Conservation (phyloP, 2,329 filamentous ascomycete species). For the Pseudopyrenochaeta lycopersici region DNA sequence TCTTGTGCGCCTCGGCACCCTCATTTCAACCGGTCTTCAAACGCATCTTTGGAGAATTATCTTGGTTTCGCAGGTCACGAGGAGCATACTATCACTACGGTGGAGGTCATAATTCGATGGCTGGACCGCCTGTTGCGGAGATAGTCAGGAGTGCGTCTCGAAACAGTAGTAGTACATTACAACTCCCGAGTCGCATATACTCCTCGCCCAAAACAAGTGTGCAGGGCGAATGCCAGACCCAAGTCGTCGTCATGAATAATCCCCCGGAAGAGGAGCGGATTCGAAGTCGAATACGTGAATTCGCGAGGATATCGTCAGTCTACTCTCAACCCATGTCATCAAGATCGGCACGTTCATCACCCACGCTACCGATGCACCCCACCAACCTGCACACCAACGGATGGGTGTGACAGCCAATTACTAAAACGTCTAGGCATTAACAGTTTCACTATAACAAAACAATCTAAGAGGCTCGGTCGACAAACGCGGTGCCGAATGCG, state of each 20-base stretch:
- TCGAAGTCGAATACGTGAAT: conserved; percentile 4
- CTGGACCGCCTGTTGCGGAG: conserved; percentile 1
- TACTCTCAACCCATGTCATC: neutral
- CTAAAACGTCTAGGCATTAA: neutral
- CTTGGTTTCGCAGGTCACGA: conserved; percentile 8
- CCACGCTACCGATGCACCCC: neutral
- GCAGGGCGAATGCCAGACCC: neutral
- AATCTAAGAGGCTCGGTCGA: neutral
- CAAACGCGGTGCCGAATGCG: neutral
- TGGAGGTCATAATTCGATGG: neutral
- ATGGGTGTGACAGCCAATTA: neutral
- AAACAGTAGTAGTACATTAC: conserved; percentile 7
- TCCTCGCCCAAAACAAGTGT: neutral
- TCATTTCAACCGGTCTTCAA: conserved; percentile 33
- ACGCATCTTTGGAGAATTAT: conserved; percentile 19
- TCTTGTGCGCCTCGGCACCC: conserved; percentile 33
- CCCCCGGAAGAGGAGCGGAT: conserved; percentile 7
- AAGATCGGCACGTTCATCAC: neutral
- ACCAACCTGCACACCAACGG: neutral
- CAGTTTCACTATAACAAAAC: neutral
- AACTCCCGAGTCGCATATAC: neutral
- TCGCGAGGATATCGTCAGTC: conserved; percentile 1
- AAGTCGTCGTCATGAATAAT: neutral
- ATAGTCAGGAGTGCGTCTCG: neutral
- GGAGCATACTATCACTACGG: conserved; percentile 19